phyloP scores from a whole-genome alignment of 139 green algal species.

The Volvox africanus region DNA sequence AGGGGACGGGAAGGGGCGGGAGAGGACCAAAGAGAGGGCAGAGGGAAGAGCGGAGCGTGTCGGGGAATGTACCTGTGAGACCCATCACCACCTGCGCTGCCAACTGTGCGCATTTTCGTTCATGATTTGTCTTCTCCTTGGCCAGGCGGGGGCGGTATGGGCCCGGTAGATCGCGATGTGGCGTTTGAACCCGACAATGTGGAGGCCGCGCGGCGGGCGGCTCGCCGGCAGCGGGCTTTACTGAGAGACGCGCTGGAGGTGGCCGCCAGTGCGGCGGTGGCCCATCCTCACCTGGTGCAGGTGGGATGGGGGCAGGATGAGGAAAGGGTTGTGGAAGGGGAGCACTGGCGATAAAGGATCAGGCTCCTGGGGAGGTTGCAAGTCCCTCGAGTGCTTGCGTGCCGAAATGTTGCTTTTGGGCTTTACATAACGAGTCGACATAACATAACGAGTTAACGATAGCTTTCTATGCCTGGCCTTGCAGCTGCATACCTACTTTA shows the following conservation, averaged over 20 bases:
- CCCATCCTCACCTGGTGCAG: conserved; percentile 38
- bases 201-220: conserved; percentile 19
- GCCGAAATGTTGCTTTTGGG: too few species aligned
- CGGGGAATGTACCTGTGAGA: not conserved
- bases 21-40: too few species aligned
- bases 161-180: conserved; percentile 27
- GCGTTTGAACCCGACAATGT: conserved; percentile 23
- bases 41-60: not conserved
- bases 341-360: too few species aligned
- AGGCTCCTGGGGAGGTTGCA: too few species aligned
- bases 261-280: conserved; percentile 11
- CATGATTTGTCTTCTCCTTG: too few species aligned
- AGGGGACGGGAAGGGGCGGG: too few species aligned
- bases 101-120: too few species aligned
- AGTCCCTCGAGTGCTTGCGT: too few species aligned
- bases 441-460: too few species aligned
- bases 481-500: conserved; percentile 44
- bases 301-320: conserved; percentile 1
- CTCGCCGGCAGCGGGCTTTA: conserved; percentile 25
- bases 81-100: too few species aligned
- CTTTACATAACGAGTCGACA: too few species aligned
- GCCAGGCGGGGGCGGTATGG: conserved; percentile 19
- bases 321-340: not conserved
- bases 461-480: not conserved
- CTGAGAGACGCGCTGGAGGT: conserved; percentile 39